Evolutionary conservation across 495 filamentous ascomycete species (phyloP), one percentile per base, ranked within the genome.

Genomic region (Penicillium atrosanguineum): DNA sequence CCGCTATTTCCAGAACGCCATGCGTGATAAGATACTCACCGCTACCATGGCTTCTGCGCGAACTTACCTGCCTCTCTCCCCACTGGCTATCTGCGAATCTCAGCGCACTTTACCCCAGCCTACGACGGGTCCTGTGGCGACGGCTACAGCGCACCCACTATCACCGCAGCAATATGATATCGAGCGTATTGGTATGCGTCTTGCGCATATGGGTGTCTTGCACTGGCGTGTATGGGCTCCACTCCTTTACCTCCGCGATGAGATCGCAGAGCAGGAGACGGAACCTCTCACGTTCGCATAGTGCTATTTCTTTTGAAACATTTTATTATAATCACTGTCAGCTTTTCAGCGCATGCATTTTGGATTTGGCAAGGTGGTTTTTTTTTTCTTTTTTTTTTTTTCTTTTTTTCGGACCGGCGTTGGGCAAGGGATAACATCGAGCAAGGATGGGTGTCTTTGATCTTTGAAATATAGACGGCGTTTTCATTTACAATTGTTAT

Each of bases 141-240:
- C 20, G 25, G 6, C 48, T 4, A 50, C 50, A 0, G 39, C 26
- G 37, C 65, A 53, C 29, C 14, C 45, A 16, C 38, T 50, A 31
- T 58, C 62, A 29, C 65, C 64, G 3, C 71, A 70, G 18, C 63
- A 74, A 39, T 76, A 71, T 23, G 81, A 82, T 47, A 68, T 88
- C 16, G 79, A 83, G 42, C 83, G 89, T 47, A 82, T 93, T 61
- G 83, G 87, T 2, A 83, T 81, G 51, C 83, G 87, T 26, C 73
- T 94, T 37, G 84, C 90, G 11, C 91, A 95, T 59, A 81, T 96
- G 39, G 83, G 84, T 8, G 78, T 91, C 18, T 69, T 95, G 20
- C 90, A 96, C 67, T 96, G 91, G 91, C 78, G 86, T 45, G 85
- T 95, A 3, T 96, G 91, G 91, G 85, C 82, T 6, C 83, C 84